Conservation (phyloP, 305 asterid genomes). For the Rubia tinctorum region DNA sequence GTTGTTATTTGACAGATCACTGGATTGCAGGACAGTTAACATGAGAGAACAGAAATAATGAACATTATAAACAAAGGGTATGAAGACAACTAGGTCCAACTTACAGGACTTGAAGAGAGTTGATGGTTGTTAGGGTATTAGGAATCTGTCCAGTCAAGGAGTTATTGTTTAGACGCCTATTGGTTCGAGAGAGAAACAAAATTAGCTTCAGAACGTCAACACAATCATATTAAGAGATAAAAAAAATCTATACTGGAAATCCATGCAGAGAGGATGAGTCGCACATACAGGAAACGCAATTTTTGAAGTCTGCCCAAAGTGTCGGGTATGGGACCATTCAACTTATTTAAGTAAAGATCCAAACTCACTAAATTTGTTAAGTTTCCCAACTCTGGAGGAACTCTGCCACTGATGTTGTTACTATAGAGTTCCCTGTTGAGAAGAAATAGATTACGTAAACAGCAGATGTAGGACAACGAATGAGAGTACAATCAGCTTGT, state of each 20-base stretch:
- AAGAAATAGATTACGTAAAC: conserved; percentile 8
- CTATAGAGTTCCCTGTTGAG: conserved; percentile 87
- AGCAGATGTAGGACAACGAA: background rate
- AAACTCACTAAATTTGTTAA: conserved; percentile 86
- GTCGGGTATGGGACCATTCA: conserved; percentile 76
- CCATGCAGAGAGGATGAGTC: conserved; percentile 15
- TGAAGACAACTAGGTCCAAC: conserved; percentile 33
- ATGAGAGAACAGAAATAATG: conserved; percentile 19
- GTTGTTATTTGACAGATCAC: conserved; percentile 81
- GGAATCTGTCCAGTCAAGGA: conserved; percentile 67
- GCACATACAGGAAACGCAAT: conserved; percentile 83
- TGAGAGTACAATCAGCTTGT: background rate
- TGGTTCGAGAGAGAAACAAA: conserved; percentile 19
- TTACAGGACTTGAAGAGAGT: conserved; percentile 94
- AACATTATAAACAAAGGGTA: conserved; percentile 7
- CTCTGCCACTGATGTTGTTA: conserved; percentile 72
- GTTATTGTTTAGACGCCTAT: conserved; percentile 95
- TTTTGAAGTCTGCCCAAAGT: conserved; percentile 78
- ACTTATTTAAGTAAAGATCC: conserved; percentile 87
- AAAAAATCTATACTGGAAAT: background rate
- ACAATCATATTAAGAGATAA: background rate
- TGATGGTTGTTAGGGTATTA: conserved; percentile 48
- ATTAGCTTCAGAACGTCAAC: conserved; percentile 19
- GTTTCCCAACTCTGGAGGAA: conserved; percentile 89
- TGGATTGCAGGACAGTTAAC: conserved; percentile 35